Conservation (phyloP, 2,329 filamentous ascomycete genomes). For the Neonectria faginata region DNA sequence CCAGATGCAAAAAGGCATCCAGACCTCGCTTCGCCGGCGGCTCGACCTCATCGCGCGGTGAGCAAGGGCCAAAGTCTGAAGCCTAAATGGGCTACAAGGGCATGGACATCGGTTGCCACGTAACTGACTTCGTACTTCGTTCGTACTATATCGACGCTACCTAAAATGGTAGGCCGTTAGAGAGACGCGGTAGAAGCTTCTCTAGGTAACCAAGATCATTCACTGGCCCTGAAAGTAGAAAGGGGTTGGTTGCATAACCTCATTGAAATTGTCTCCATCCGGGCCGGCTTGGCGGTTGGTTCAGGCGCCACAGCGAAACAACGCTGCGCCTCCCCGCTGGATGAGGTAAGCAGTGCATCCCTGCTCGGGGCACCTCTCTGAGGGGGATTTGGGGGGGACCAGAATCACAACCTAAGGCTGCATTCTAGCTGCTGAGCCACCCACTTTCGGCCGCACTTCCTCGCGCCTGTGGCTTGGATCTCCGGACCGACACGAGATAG, state of each 20-base stretch:
- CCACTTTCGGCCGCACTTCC: neutral
- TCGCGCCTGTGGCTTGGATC: neutral
- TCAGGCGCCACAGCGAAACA: constrained; percentile 33
- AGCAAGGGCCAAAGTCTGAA: constrained; percentile 1
- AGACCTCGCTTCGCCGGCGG: constrained; percentile 1
- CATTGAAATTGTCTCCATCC: constrained; percentile 26
- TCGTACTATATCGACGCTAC: constrained; percentile 1
- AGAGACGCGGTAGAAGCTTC: constrained; percentile 3
- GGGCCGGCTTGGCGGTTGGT: constrained; percentile 13
- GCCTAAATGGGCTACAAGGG: constrained; percentile 6
- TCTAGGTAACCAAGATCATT: neutral
- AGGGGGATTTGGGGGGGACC: too few relatives aligned
- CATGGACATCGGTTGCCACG: neutral
- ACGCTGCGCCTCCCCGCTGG: constrained; percentile 21
- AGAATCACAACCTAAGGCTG: neutral
- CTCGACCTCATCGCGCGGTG: neutral
- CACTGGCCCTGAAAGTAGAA: constrained; percentile 1
- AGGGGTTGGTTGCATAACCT: constrained; percentile 22
- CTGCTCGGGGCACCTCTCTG: neutral
- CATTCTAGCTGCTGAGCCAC: neutral
- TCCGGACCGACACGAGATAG: neutral
- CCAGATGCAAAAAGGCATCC: neutral
- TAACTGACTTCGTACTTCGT: neutral
- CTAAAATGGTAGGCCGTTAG: neutral
- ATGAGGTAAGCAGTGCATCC: constrained; percentile 12